phyloP scores from a whole-genome alignment of 179 eudicot species.

The Amaranthus tricolor region DNA sequence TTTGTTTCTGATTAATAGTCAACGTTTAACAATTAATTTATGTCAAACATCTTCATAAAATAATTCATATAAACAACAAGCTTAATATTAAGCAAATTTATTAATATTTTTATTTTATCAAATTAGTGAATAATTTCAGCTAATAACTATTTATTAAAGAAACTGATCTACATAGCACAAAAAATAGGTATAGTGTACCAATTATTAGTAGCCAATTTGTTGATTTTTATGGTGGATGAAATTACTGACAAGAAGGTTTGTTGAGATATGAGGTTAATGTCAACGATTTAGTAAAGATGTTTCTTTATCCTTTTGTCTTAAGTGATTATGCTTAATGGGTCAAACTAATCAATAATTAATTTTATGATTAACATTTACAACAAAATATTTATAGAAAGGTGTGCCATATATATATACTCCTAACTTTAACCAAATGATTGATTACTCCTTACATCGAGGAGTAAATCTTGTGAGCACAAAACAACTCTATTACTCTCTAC shows the following conservation, averaged over 20 bases:
- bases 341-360: constrained; percentile 9
- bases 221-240: not conserved
- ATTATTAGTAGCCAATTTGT: too few relatives aligned
- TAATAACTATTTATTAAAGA: too few relatives aligned
- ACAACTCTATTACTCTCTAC: too few relatives aligned
- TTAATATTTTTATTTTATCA: not conserved
- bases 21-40: too few relatives aligned
- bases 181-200: too few relatives aligned
- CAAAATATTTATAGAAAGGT: constrained; percentile 18
- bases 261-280: constrained; percentile 6
- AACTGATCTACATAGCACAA: too few relatives aligned
- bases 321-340: not conserved
- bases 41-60: too few relatives aligned
- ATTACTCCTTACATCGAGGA: constrained; percentile 7
- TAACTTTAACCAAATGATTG: constrained; percentile 24
- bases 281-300: constrained; percentile 9
- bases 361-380: constrained; percentile 2
- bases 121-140: too few relatives aligned
- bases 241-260: not conserved
- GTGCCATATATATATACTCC: constrained; percentile 6
- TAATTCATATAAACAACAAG: too few relatives aligned
- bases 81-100: too few relatives aligned
- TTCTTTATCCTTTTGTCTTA: not conserved
- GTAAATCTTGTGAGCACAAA: not conserved
- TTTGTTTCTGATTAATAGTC: too few relatives aligned